Evolutionary conservation across 371 early-diverging fungal species (phyloP), one percentile per base, ranked within the genome.

Genomic region (Lichtheimia hyalospora): DNA sequence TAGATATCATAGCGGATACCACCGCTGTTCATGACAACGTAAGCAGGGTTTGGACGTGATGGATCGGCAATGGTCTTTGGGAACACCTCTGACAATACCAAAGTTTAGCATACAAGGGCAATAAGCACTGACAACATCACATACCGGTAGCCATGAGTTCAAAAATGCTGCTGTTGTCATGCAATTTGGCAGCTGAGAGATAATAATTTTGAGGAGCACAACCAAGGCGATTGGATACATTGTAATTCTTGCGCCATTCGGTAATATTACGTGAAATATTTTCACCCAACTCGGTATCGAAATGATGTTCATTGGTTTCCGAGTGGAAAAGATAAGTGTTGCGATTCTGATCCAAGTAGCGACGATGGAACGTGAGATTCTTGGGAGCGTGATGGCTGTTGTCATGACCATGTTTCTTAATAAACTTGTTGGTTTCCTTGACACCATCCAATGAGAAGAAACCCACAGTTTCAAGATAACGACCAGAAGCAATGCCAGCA

Each of bases 271-370:
- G 49, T 4, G 77, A 63, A n/a, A 87, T 77, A 46, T 73, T 51
- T 25, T 68, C 56, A 14, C 87, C 87, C 23, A 64, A 61, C 54
- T 54, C 48, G 42, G 81, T 81, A 65, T 77, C 79, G 48, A 84
- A 80, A 27, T 15, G 44, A 16, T 61, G 28, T 1, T 52, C 57
- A 20, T 52, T 25, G 12, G 56, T 57, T 12, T 58, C 15, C 8
- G 81, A 60, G 58, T 84, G 87, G 53, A 68, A 81, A 67, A 82
- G 79, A 71, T 77, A 83, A 40, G 84, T 84, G 25, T 73, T 64
- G 3, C 82, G 63, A 62, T 86, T 86, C 58, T 79, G 78, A 61
- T 84, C 82, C 10, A 86, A 71, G 70, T 86, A 86, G 3, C 85
- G 81, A 53, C 85, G 79, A 52, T 69, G 61, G 63, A 84, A 79